Base-by-base conservation (phyloP, 495 filamentous ascomycete genomes). In the Hypoxylon cercidicola region DNA sequence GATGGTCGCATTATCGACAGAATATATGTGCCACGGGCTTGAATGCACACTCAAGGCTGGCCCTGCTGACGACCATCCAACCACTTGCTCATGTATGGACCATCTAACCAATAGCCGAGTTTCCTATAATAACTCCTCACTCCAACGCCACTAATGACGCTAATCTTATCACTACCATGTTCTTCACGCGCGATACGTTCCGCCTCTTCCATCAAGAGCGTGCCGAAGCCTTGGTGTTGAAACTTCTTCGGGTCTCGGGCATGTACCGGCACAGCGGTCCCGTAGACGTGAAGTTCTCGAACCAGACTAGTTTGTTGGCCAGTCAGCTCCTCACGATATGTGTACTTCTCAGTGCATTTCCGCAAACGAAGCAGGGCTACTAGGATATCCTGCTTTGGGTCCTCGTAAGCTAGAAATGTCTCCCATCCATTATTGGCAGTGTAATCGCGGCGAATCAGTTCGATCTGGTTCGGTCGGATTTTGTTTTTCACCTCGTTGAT, bases 401-500 rank as follows among this genome's bases (percentile, higher is more conserved):
- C 95, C 72, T 99, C 95, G 70, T 98, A 99, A 16, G 95, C 93
- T 4, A 99, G 78, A 77, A 99, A 99, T 0, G 96, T 98, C 77
- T 99, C 95, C 95, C 95, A 99, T 12, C 95, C 96, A 18, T 89
- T 91, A 72, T 98, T 99, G 54, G 95, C 95, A 0, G 87, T 82
- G 74, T 99, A 99, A 79, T 99, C 95, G 43, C 95, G 86, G 23
- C 95, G 90, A n/a, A 98, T 88, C 34, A 98, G 88, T 81, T 99
- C 95, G 55, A 99, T 90, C 77, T 99, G 95, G 59, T 91, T 93
- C 0, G 95, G 95, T 7, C 95, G 87, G 66, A 98, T 97, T 81
- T 97, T 97, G 79, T 99, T 87, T 78, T 98, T 98, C 59, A 99
- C 93, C 77, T 99, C 95, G 74, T 98, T 97, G 78, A 99, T 92